Base-by-base conservation (phyloP, 2,329 filamentous ascomycete species). In the Fusarium sp. region DNA sequence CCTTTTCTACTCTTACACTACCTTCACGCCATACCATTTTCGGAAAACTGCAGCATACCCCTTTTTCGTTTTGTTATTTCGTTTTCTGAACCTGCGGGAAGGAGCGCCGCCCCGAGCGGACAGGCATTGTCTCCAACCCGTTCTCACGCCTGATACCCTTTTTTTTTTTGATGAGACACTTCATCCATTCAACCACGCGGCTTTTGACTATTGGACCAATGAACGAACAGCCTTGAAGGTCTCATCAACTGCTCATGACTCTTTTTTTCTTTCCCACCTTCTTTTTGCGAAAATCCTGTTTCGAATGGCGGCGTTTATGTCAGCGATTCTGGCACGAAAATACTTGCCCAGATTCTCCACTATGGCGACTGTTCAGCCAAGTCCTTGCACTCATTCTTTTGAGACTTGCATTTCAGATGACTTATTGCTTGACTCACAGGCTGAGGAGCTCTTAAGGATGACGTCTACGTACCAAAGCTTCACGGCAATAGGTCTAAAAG, bases 11-110 rank as follows among this genome's bases (percentile, higher is more conserved):
- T 64, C 64, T 58, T 58, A 54, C 61, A 53, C 39, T 53, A 52
- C 46, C 53, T 63, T 59, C 58, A 67, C 64, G 58, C 61, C 60
- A 61, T 60, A 62, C 39, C 50, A 64, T 51, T 68, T 70, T 69
- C 61, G 60, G 67, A 74, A 72, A 64, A 70, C 61, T 71, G 70
- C 73, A 74, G 70, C 74, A 76, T 76, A 76, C 74, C 74, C 74
- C 69, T 59, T 69, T 71, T 55, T 67, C 64, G 67, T 72, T 66
- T 65, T 62, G 46, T 61, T 58, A 53, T 46, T 58, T 60, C 56
- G 38, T 52, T 58, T 67, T 67, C 55, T 55, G 50, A 60, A 60
- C 50, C 57, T 39, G 46, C 42, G 51, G 61, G 40, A 54, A 67
- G 49, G 55, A 65, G 44, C 49, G 40, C 35, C 43, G 47, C 43